Evolutionary conservation across 257 asterid species (phyloP).

Genomic region (Anisodus tanguticus): DNA sequence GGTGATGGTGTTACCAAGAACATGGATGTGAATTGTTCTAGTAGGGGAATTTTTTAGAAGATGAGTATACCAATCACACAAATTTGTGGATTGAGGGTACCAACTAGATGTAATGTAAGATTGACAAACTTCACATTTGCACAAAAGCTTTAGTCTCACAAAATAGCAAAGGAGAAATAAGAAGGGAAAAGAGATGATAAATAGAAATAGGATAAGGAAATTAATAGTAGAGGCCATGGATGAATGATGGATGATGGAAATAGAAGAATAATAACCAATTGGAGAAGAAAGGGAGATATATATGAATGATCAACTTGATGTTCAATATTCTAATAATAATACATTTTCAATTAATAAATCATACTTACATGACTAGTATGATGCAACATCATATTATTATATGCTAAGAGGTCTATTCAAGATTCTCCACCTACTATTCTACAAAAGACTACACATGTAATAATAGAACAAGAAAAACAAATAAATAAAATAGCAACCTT

Average conservation of each 20-base stretch:
- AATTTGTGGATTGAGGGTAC: slow-evolving; percentile 49
- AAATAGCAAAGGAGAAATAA: slow-evolving; percentile 32
- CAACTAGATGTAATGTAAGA: slow-evolving; percentile 55
- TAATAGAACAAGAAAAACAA: neutral
- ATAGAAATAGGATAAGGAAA: neutral
- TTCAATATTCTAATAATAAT: neutral
- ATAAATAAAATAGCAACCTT: neutral
- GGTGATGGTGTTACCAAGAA: slow-evolving; percentile 60
- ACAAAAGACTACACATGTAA: neutral
- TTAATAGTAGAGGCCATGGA: neutral
- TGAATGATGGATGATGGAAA: neutral
- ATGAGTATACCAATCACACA: slow-evolving; percentile 81
- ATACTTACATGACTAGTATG: neutral
- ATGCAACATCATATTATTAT: neutral
- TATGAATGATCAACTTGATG: neutral
- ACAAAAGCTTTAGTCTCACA: slow-evolving; percentile 34
- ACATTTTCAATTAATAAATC: neutral
- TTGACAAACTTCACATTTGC: slow-evolving; percentile 65
- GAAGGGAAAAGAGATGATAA: slow-evolving; percentile 5
- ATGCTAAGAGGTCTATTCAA: neutral
- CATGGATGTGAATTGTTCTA: slow-evolving; percentile 64
- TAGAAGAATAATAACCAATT: neutral
- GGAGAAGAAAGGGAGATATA: neutral
- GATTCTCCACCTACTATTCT: neutral
- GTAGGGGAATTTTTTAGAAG: slow-evolving; percentile 62